Conservation (phyloP, 202 grass and related monocot genomes). For the Panicum virgatum region DNA sequence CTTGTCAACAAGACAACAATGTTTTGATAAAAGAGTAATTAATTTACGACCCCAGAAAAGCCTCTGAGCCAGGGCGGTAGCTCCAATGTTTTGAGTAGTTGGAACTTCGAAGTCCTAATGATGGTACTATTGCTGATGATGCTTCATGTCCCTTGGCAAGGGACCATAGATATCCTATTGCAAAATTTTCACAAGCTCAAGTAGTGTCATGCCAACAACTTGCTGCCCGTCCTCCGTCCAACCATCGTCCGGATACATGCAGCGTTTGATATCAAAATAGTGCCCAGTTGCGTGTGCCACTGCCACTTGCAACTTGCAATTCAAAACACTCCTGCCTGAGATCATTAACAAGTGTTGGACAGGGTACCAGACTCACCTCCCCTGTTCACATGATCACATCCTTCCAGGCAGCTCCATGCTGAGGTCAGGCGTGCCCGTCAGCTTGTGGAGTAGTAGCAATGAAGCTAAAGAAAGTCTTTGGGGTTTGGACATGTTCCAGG, state of each 20-base stretch:
- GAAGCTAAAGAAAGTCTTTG: too few relatives aligned
- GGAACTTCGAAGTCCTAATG: neutral
- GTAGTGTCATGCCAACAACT: conserved; percentile 19
- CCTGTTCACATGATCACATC: neutral
- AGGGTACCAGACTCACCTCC: conserved; percentile 28
- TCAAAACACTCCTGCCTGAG: neutral
- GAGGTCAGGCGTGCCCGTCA: conserved; percentile 2
- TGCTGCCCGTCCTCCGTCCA: conserved; percentile 36
- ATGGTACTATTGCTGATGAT: too few relatives aligned
- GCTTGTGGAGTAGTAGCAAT: neutral
- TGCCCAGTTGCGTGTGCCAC: conserved; percentile 20
- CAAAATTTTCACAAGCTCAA: neutral
- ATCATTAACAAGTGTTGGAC: conserved; percentile 11
- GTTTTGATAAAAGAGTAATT: conserved; percentile 7
- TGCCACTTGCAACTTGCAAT: too few relatives aligned
- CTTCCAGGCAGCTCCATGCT: neutral
- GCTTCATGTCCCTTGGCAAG: conserved; percentile 28
- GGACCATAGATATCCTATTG: conserved; percentile 36
- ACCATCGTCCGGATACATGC: neutral
- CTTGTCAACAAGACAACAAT: neutral
- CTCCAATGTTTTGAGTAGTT: conserved; percentile 9
- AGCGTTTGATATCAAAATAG: neutral
- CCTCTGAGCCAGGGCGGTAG: neutral
- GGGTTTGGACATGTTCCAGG: neutral
- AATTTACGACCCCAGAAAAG: neutral